These are phyloP conservation scores for Citrus glauca DNA, from an alignment of 345 rosid genomes.

Conservation along the genomic window DNA sequence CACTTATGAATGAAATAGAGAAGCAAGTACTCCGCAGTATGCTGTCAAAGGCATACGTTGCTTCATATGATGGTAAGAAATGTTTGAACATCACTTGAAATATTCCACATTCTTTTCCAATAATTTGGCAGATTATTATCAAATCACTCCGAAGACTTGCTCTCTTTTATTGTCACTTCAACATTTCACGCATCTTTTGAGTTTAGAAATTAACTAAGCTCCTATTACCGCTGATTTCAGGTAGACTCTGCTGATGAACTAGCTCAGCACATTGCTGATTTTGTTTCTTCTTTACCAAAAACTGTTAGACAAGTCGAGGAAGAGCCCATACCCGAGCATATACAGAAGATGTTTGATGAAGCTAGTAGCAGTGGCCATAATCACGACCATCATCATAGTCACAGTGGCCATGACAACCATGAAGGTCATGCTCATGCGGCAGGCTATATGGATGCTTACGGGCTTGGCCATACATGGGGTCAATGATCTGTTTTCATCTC, in stretches of 20 bases:
- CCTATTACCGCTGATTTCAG: constrained; percentile 35
- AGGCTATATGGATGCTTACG: constrained; percentile 34
- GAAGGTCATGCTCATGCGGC: constrained; percentile 33
- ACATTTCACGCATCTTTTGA: background rate
- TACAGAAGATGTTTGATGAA: constrained; percentile 54
- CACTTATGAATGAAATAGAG: background rate
- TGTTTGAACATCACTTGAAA: background rate
- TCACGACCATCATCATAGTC: constrained; percentile 34
- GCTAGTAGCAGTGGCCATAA: constrained; percentile 34
- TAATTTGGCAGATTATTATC: background rate
- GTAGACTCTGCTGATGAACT: constrained; percentile 60
- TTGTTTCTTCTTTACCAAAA: constrained; percentile 64
- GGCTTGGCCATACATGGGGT: constrained; percentile 36
- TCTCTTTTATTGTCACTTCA: background rate
- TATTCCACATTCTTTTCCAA: background rate
- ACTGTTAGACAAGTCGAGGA: constrained; percentile 43
- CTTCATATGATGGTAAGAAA: background rate
- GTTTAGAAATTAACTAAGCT: background rate
- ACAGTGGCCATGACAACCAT: constrained; percentile 19
- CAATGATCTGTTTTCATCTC: constrained; percentile 8
- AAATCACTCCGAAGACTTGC: background rate
- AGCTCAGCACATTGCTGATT: constrained; percentile 43
- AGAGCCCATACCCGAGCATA: constrained; percentile 47
- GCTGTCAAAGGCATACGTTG: background rate
- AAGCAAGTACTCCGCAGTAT: background rate